A percentile compares a stretch with the other conserved stretches of the same genome.
These are phyloP conservation scores for Graphilbum ipis-grandicollis DNA, from an alignment of 2,329 filamentous ascomycete genomes.

Conservation along the genomic window DNA sequence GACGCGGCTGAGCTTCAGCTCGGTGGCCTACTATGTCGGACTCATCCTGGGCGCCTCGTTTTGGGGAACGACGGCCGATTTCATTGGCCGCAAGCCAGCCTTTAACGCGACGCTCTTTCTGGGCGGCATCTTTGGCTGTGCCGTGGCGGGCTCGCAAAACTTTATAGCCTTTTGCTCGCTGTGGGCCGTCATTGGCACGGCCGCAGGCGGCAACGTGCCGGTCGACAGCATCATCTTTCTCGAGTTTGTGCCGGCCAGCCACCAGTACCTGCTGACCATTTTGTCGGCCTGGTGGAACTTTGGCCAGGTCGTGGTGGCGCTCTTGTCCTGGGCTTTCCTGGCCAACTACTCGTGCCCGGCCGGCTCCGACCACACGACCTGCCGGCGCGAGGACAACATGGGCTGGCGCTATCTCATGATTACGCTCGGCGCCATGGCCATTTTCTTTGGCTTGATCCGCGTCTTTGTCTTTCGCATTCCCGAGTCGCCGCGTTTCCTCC, in stretches of 20 bases:
- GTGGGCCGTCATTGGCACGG: constrained; percentile 24
- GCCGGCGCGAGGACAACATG: constrained; percentile 6
- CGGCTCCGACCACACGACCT: background rate
- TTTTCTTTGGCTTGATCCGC: constrained; percentile 5
- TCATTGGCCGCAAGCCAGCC: constrained; percentile 18
- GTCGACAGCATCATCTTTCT: constrained; percentile 34
- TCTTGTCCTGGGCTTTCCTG: constrained; percentile 21
- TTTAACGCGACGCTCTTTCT: constrained; percentile 27
- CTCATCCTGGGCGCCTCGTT: constrained; percentile 27
- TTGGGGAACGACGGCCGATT: constrained; percentile 20
- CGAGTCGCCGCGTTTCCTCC: constrained; percentile 28
- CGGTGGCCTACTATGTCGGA: constrained; percentile 22
- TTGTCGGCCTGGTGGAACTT: constrained; percentile 19
- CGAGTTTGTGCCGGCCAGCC: constrained; percentile 28
- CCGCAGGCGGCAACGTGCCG: constrained; percentile 29
- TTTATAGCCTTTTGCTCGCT: constrained; percentile 29
- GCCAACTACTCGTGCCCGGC: constrained; percentile 13
- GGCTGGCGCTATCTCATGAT: constrained; percentile 9
- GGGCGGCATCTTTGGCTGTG: constrained; percentile 34
- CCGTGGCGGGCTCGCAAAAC: constrained; percentile 37
- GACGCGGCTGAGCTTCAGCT: constrained; percentile 13
- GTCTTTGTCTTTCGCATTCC: constrained; percentile 14
- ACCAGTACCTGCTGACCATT: constrained; percentile 29
- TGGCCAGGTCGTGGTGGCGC: constrained; percentile 28
- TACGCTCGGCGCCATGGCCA: constrained; percentile 5